Percentiles rank a stretch among this genome's conserved stretches.
Conservation (phyloP, 2,329 filamentous ascomycete genomes). For the Dactylellina sp. region DNA sequence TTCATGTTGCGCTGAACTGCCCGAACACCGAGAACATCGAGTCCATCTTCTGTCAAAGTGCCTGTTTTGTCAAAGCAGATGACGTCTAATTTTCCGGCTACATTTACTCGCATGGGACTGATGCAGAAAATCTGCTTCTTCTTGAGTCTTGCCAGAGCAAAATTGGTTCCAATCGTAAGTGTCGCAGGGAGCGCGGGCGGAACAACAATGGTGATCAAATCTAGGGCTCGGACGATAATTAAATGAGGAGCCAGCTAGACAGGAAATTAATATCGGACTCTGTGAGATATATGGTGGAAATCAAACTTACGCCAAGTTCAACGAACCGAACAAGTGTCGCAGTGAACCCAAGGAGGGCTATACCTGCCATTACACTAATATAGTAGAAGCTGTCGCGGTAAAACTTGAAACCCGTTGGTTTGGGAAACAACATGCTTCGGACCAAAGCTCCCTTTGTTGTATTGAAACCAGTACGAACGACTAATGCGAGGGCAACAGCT, state of each 20-base stretch:
- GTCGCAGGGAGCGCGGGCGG: conserved; percentile 94
- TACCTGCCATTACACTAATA: conserved; percentile 92
- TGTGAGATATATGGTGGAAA: conserved; percentile 11
- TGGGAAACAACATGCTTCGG: conserved; percentile 97
- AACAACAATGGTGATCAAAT: conserved; percentile 97
- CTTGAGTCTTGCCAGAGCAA: conserved; percentile 86
- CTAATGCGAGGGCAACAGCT: conserved; percentile 89
- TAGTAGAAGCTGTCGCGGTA: conserved; percentile 98
- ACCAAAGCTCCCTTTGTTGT: conserved; percentile 97
- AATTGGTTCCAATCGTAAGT: conserved; percentile 94
- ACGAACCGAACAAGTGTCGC: conserved; percentile 95
- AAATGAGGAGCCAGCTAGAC: conserved; percentile 80
- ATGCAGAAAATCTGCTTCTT: conserved; percentile 96
- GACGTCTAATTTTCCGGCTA: conserved; percentile 93
- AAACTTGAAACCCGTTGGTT: conserved; percentile 98
- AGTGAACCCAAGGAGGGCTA: conserved; percentile 87
- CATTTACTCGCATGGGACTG: conserved; percentile 87
- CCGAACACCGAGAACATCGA: conserved; percentile 90
- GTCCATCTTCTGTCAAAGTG: conserved; percentile 94
- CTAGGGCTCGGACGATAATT: conserved; percentile 89
- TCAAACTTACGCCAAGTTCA: conserved; percentile 71
- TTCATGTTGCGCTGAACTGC: conserved; percentile 74
- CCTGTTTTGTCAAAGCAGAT: conserved; percentile 99
- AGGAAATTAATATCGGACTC: conserved; percentile 57
- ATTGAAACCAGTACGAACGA: conserved; percentile 94